Evolutionary conservation across 2,329 filamentous ascomycete species (phyloP), one percentile per base, ranked within the genome.

Genomic region (Didymella segeticola): DNA sequence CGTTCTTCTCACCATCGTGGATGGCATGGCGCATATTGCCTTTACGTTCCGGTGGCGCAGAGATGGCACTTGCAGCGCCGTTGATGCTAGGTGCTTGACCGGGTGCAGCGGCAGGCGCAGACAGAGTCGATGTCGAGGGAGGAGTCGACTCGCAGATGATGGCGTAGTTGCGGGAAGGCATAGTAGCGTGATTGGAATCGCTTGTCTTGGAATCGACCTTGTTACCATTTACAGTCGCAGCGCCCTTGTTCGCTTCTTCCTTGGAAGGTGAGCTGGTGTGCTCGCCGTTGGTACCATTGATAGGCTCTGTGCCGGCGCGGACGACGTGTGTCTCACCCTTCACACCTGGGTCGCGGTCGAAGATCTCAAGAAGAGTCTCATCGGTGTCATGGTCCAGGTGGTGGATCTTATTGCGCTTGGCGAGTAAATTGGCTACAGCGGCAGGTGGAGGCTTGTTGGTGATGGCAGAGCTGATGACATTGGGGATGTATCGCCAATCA

Each of bases 161-260:
- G 52, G 85, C 85, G 67, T 84, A 87, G 71, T 88, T 87, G 47
- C 86, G 79, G 43, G 81, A 84, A 1, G 86, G 85, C 86, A 97
- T 97, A 10, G 93, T 97, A 57, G 91, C 89, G 60, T 90, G 84
- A 75, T 97, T 97, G 69, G 83, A 88, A 36, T 79, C 79, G 1
- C 87, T 84, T 4, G 89, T 90, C 77, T 93, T 87, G 47, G 67
- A 66, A 26, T 66, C 66, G 7, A 68, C 56, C 43, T 67, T 67
- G 19, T 47, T 55, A 5, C 65, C 66, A 22, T 74, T 69, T 38
- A 56, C 47, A 14, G 19, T 47, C 11, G 60, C 68, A 17, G 60
- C 55, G 33, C 56, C 55, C 12, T 59, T 59, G 11, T 48, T 23
- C 22, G 37, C 20, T 25, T 33, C 68, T 7, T 50, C 59, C 22